Conservation (phyloP, 257 asterid genomes). For the Solanum boliviense region DNA sequence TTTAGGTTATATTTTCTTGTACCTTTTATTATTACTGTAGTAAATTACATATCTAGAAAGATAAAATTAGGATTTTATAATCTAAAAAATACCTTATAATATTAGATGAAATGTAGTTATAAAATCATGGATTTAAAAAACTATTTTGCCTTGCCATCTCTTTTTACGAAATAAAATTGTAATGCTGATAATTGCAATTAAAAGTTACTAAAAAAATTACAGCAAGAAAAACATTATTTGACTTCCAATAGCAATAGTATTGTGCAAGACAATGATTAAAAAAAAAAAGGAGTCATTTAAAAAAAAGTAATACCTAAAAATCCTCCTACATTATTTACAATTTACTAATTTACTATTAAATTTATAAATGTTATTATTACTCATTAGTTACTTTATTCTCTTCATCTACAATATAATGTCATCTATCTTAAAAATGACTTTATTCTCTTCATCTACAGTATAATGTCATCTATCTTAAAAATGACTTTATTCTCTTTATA, state of each 20-base stretch:
- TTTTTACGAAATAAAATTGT: not conserved
- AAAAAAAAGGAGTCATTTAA: not conserved
- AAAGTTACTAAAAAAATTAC: not conserved
- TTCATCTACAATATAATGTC: not conserved
- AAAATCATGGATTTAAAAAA: not conserved
- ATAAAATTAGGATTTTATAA: not conserved
- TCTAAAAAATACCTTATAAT: not conserved
- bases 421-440: not conserved
- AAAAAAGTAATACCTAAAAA: not conserved
- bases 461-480: not conserved
- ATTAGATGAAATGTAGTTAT: not conserved
- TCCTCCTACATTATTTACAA: not conserved
- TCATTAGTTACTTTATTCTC: not conserved
- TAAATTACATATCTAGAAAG: not conserved
- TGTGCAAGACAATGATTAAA: not conserved
- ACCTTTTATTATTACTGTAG: not conserved
- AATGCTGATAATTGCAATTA: not conserved
- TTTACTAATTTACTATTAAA: not conserved
- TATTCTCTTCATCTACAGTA: not conserved
- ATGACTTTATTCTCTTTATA: not conserved
- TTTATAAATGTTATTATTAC: not conserved
- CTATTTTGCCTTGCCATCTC: not conserved
- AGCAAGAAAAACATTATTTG: not conserved
- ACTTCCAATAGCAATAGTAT: not conserved
- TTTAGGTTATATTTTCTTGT: not conserved